Base-by-base conservation (phyloP, 1,284 basidiomycete species). In the Marasmius sp. region DNA sequence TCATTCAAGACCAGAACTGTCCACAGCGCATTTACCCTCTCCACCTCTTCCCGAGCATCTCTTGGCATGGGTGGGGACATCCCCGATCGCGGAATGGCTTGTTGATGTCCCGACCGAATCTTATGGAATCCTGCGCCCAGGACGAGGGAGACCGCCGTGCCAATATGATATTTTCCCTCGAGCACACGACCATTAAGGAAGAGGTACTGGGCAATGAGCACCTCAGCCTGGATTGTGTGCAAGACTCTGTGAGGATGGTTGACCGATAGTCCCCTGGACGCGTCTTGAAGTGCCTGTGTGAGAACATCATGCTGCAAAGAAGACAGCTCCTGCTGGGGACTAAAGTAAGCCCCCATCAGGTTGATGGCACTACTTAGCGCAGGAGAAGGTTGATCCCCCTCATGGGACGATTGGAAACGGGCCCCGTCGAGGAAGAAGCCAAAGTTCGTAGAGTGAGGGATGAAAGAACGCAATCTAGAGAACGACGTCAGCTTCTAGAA, bases 161-260 rank as follows among this genome's bases (percentile, higher is more conserved):
- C 73, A 7, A 72, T 68, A 58, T 79, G 78, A 64, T 78, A 79
- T 59, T 74, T 72, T 0, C 73, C 78, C 64, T 79, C 78, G 12
- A 77, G 61, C 27, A 73, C 70, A n/a, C 77, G 69, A 3, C 72
- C 75, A 50, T 73, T 71, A 27, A 71, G 65, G 57, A 82, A 79
- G 66, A 81, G 81, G 65, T 85, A 86, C 51, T 77, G 74, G 0
- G 82, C 75, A n/a, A 86, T 74, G 8, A 87, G 75, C 11, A 84
- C 72, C 65, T 85, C 81, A 0, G 85, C 79, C 65, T 85, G 84
- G 34, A 85, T 76, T 0, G 75, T 74, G 45, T 85, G 78, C 33
- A 84, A 58, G 6, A 81, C 70, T 33, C 71, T 70, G 0, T 71
- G 61, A 0, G 74, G 73, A 59, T 75, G 77, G 59, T 63, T 68